Percentiles rank a stretch among this genome's conserved stretches.
phyloP scores from a whole-genome alignment of 2,329 filamentous ascomycete genomes.

The Plectosphaerella sp. region DNA sequence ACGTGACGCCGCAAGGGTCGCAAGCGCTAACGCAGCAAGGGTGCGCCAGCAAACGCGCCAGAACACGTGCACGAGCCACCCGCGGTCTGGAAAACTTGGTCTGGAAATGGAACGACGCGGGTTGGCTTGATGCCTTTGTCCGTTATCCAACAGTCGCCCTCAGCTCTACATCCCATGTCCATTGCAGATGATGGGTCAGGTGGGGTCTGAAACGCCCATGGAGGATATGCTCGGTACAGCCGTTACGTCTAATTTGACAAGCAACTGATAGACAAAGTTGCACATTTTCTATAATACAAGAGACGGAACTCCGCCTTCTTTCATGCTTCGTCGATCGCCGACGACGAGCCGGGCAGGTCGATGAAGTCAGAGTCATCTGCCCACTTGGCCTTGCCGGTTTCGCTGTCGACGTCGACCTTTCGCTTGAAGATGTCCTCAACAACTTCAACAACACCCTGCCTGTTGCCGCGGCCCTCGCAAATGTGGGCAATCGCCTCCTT shows the following conservation, averaged over 20 bases:
- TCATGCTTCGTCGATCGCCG: too few relatives aligned
- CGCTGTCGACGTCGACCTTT: conserved; percentile 47
- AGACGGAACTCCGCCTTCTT: too few relatives aligned
- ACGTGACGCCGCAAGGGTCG: background rate
- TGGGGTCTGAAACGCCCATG: background rate
- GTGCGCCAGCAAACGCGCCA: conserved; percentile 8
- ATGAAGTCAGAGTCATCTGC: conserved; percentile 6
- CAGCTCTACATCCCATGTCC: too few relatives aligned
- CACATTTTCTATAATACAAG: too few relatives aligned
- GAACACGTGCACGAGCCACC: conserved; percentile 14
- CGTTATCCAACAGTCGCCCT: too few relatives aligned
- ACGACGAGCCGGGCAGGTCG: too few relatives aligned
- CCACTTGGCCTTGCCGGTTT: conserved; percentile 39
- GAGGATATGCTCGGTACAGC: background rate
- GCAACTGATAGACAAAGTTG: too few relatives aligned
- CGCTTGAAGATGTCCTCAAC: conserved; percentile 64
- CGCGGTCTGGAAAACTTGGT: background rate
- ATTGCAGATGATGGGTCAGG: background rate
- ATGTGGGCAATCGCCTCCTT: conserved; percentile 62
- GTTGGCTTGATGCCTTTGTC: background rate
- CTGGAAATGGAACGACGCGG: background rate
- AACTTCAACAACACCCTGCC: conserved; percentile 66
- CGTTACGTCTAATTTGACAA: background rate
- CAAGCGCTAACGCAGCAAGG: background rate
- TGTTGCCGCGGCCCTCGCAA: conserved; percentile 51